Evolutionary conservation across 2,329 filamentous ascomycete genomes (phyloP), one percentile per base, ranked within the genome.

Genomic region (Apiospora hydei): DNA sequence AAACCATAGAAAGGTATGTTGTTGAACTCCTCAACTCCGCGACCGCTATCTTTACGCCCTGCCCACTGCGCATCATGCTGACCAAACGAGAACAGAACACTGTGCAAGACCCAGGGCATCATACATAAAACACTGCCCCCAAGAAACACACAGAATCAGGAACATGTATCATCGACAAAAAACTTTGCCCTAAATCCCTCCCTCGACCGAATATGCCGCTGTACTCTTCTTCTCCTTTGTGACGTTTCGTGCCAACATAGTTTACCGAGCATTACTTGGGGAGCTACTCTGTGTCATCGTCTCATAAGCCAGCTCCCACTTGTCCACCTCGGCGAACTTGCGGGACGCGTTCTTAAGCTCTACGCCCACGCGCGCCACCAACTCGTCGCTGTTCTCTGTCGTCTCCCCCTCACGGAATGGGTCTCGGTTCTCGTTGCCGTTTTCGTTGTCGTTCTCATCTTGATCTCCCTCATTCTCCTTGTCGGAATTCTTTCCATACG

Each of bases 291-390:
- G 86, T 30, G 85, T 86, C 68, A 90, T 85, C 75, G 91, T 89
- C 82, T 93, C 91, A 80, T 89, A 93, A 69, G 90, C 89, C 73
- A 93, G 82, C 81, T 91, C 86, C 90, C 90, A 93, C 81, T 87
- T 84, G 79, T 93, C 91, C 53, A 93, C 91, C 81, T 93, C 91
- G 79, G 88, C 86, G 77, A 93, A 93, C 81, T 92, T 92, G 78
- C 84, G 86, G 13, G 85, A 85, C 53, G 89, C 88, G 69, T 85
- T 83, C 80, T 88, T 88, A 73, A 93, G 82, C 83, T 91, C 89
- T 57, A 87, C 81, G 34, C 86, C 83, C 67, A 86, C 78, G 8
- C 82, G 79, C 68, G 80, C 80, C 71, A 83, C 78, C 77, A 83
- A 51, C 75, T 81, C 76, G 77, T 81, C 77, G 75, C 82, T 81